Evolutionary conservation across 1,284 basidiomycete species (phyloP), one percentile per base, ranked within the genome.

Genomic region (Cerrena zonata): DNA sequence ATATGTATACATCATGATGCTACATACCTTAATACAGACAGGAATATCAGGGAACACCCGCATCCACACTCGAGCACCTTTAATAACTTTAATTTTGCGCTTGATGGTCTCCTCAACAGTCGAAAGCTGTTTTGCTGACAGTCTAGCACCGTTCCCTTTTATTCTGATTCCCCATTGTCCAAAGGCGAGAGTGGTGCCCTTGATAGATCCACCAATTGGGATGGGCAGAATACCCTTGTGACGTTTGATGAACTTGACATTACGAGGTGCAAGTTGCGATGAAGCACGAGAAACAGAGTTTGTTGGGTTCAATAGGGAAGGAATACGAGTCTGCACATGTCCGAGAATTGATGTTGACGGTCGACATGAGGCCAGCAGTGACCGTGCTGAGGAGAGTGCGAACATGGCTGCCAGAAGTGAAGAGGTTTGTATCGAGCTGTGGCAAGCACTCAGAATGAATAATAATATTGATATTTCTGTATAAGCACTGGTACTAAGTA

Each of bases 1-100:
- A 34, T 34, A 13, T 24, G 5, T n/a, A n/a, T n/a, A n/a, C n/a
- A n/a, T n/a, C n/a, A n/a, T n/a, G 30, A 7, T 15, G 23, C 18
- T n/a, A 63, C 74, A 47, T 54, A 89, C 90, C 83, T 99, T 98
- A 52, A 98, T 87, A 73, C 94, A 97, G 52, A 99, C 93, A 2
- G 95, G 94, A 51, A 97, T 85, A 71, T 98, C 93, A 2, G 95
- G 95, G 72, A 98, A 99, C 23, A 98, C 87, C 23, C 94, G 79
- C 68, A 97, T 66, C 68, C 82, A 94, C 27, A 94, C 82, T 70
- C 95, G 89, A 27, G 84, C 80, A 3, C 94, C 94, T 66, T 97
- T 97, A 52, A 98, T 77, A 11, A 84, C 71, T 70, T 96, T 98
- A 54, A 98, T 78, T 66, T 94, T 94, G 59, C 91, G 79, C 76